These are phyloP conservation scores for Jamesozyma gamospora DNA, from an alignment of 805 yeast species.

Conservation along the genomic window DNA sequence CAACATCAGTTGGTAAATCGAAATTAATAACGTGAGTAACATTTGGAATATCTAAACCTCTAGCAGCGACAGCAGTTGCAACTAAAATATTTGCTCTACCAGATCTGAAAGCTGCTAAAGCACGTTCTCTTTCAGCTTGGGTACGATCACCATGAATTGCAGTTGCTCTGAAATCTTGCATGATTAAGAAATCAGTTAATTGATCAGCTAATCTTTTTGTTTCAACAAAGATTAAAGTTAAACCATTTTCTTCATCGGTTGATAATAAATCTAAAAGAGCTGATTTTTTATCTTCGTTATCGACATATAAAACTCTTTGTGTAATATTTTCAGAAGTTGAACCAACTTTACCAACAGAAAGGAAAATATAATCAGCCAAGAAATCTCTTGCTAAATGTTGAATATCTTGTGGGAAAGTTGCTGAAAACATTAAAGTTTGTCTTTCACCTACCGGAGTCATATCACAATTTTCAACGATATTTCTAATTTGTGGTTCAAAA, in stretches of 20 bases:
- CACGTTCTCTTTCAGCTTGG: constrained; percentile 95
- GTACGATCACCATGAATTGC: constrained; percentile 99
- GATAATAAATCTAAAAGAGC: constrained; percentile 81
- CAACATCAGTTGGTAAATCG: constrained; percentile 93
- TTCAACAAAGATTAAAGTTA: constrained; percentile 92
- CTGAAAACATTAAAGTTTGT: constrained; percentile 97
- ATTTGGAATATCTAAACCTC: constrained; percentile 99
- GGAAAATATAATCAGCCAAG: constrained; percentile 88
- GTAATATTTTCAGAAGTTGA: constrained; percentile 98
- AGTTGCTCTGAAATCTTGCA: constrained; percentile 89
- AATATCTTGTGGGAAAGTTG: constrained; percentile 97
- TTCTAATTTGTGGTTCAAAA: constrained; percentile 98
- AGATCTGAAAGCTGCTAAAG: constrained; percentile 83
- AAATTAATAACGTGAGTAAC: constrained; percentile 96
- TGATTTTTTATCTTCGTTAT: constrained; percentile 84
- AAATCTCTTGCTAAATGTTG: constrained; percentile 96
- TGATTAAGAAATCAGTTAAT: constrained; percentile 82
- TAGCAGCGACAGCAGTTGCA: constrained; percentile 99
- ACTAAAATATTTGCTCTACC: constrained; percentile 92
- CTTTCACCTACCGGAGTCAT: constrained; percentile 89
- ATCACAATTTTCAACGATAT: constrained; percentile 94
- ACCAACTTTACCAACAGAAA: constrained; percentile 98
- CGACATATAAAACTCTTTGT: constrained; percentile 86
- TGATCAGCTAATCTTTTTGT: constrained; percentile 98
- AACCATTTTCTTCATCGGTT: constrained; percentile 66